These are phyloP conservation scores for Nothophaeocryptopus gaeumannii DNA, from an alignment of 2,329 filamentous ascomycete species.

Conservation along the genomic window DNA sequence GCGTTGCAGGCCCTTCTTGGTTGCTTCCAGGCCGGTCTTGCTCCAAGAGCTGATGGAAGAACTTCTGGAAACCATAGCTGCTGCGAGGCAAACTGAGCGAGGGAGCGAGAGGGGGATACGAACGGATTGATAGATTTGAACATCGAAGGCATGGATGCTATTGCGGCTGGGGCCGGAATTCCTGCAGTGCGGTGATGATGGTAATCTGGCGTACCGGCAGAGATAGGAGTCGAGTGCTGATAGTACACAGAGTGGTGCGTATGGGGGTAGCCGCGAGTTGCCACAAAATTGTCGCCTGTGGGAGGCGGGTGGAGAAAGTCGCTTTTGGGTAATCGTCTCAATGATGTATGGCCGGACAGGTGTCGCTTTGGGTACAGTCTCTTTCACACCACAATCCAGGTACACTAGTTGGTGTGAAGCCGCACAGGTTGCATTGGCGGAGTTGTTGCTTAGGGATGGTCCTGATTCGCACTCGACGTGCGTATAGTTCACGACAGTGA, in stretches of 20 bases:
- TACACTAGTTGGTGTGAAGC: background rate
- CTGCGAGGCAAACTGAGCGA: too few species aligned
- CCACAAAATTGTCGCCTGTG: background rate
- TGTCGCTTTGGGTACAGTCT: too few species aligned
- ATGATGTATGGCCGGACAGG: background rate
- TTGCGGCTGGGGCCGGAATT: background rate
- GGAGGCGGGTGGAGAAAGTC: background rate
- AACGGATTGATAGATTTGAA: background rate
- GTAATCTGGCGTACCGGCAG: too few species aligned
- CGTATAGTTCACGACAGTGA: too few species aligned
- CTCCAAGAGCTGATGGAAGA: too few species aligned
- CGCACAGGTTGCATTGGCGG: too few species aligned
- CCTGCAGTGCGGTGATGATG: background rate
- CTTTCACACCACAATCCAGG: too few species aligned
- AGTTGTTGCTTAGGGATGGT: background rate
- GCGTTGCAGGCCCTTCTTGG: too few species aligned
- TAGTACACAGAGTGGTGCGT: background rate
- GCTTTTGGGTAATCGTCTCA: conserved; percentile 1
- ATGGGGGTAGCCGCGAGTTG: background rate
- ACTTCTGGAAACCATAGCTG: too few species aligned
- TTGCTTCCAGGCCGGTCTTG: too few species aligned
- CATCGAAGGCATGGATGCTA: background rate
- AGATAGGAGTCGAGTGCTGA: background rate
- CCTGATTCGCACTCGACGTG: too few species aligned
- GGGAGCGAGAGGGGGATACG: too few species aligned